A percentile compares a stretch with the other conserved stretches of the same genome.
Evolutionary conservation across 2,329 filamentous ascomycete species (phyloP).

Genomic region (Catunica adiposa): DNA sequence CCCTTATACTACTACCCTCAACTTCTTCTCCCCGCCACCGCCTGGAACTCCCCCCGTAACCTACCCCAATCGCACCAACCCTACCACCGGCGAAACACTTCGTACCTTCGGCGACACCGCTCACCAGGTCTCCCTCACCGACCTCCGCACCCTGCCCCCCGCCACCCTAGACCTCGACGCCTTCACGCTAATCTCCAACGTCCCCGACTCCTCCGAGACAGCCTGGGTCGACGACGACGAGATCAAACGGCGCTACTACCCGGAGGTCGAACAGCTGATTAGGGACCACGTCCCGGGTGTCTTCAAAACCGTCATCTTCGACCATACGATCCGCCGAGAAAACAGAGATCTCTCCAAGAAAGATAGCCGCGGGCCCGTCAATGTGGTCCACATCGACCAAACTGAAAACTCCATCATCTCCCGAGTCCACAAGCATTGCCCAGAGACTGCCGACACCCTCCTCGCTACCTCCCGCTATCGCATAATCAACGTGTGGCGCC

Average conservation of each 20-base stretch:
- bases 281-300: slow-evolving; percentile 49
- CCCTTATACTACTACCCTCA: slow-evolving; percentile 42
- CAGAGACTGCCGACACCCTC: slow-evolving; percentile 42
- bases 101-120: slow-evolving; percentile 43
- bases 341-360: slow-evolving; percentile 21
- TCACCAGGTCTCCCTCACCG: slow-evolving; percentile 43
- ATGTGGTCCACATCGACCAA: slow-evolving; percentile 68
- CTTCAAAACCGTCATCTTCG: slow-evolving; percentile 57
- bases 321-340: slow-evolving; percentile 70
- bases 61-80: slow-evolving; percentile 39
- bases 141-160: slow-evolving; percentile 49
- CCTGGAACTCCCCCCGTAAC: slow-evolving; percentile 47
- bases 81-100: slow-evolving; percentile 39
- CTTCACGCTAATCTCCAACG: slow-evolving; percentile 45
- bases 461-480: slow-evolving; percentile 55
- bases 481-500: slow-evolving; percentile 79
- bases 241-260: slow-evolving; percentile 63
- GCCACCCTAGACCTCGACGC: slow-evolving; percentile 59
- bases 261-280: slow-evolving; percentile 61
- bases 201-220: slow-evolving; percentile 37
- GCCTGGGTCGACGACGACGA: slow-evolving; percentile 53
- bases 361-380: slow-evolving; percentile 50
- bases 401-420: slow-evolving; percentile 47
- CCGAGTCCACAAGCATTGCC: slow-evolving; percentile 52
- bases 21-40: slow-evolving; percentile 46